phyloP scores from a whole-genome alignment of 1,139 yeast species.

The Waltiozyma sp. region DNA sequence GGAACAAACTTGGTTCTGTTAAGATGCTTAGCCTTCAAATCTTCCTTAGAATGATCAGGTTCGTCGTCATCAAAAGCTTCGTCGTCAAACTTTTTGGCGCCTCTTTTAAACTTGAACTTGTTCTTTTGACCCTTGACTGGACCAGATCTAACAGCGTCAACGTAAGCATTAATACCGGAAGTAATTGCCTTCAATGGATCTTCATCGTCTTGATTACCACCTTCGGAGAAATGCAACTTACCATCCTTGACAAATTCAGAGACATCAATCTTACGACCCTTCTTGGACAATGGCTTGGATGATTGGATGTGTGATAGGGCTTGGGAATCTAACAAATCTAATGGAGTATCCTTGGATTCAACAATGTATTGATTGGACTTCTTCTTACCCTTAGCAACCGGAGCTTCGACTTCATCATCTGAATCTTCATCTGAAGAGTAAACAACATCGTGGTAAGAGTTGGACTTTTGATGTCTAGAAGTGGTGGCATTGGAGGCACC shows the following conservation, averaged over 20 bases:
- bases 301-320: slow-evolving; percentile 83
- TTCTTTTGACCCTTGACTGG: slow-evolving; percentile 91
- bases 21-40: slow-evolving; percentile 11
- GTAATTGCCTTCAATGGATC: slow-evolving; percentile 37
- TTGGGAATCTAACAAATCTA: slow-evolving; percentile 79
- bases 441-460: slow-evolving; percentile 43
- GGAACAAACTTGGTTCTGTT: slow-evolving; percentile 9
- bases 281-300: slow-evolving; percentile 62
- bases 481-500: slow-evolving; percentile 5
- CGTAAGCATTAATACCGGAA: slow-evolving; percentile 76
- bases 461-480: slow-evolving; percentile 39
- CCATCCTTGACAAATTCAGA: slow-evolving; percentile 40
- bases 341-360: slow-evolving; percentile 72
- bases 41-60: slow-evolving; percentile 7
- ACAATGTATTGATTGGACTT: slow-evolving; percentile 55
- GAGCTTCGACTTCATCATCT: slow-evolving; percentile 26
- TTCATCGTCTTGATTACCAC: slow-evolving; percentile 33
- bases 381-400: slow-evolving; percentile 22
- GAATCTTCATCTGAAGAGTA: slow-evolving; percentile 43
- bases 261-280: slow-evolving; percentile 29
- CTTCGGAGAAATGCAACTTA: slow-evolving; percentile 40
- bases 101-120: slow-evolving; percentile 75
- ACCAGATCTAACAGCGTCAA: slow-evolving; percentile 86
- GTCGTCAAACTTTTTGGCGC: slow-evolving; percentile 39
- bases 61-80: slow-evolving; percentile 41